Percentiles rank a stretch among this genome's conserved stretches.
Evolutionary conservation across 306 rosid genomes (phyloP).

Genomic region (Quercus bicolor): DNA sequence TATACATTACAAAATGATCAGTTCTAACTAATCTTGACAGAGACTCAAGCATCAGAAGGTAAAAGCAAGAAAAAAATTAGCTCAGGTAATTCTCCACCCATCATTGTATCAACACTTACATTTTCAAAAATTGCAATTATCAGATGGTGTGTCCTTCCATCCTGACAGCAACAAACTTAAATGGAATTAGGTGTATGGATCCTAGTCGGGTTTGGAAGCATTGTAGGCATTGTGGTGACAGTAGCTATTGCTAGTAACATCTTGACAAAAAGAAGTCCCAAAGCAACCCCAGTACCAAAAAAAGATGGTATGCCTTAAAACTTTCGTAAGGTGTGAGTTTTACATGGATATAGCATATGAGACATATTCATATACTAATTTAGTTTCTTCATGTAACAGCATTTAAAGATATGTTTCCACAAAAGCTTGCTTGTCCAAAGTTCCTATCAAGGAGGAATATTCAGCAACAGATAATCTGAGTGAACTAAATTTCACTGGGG

Average conservation of each 20-base stretch:
- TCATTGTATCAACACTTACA: background rate
- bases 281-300: slow-evolving; percentile 17
- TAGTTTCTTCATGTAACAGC: background rate
- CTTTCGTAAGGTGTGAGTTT: background rate
- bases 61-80: background rate
- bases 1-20: too few species aligned
- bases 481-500: slow-evolving; percentile 41
- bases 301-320: slow-evolving; percentile 22
- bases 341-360: background rate
- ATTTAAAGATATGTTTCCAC: slow-evolving; percentile 20
- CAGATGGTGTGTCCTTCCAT: slow-evolving; percentile 3
- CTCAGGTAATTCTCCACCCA: slow-evolving; percentile 26
- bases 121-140: slow-evolving; percentile 3
- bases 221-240: slow-evolving; percentile 13
- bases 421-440: slow-evolving; percentile 35
- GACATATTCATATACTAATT: background rate
- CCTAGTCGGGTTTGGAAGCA: slow-evolving; percentile 29
- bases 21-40: slow-evolving; percentile 2
- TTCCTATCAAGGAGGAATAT: slow-evolving; percentile 43
- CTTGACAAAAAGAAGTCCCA: slow-evolving; percentile 16
- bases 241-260: slow-evolving; percentile 10
- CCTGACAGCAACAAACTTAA: background rate
- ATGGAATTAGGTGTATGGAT: slow-evolving; percentile 34
- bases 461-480: slow-evolving; percentile 45
- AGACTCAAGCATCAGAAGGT: slow-evolving; percentile 5